Base-by-base conservation (phyloP, 371 early-diverging fungal species). In the Mortierella sp. region DNA sequence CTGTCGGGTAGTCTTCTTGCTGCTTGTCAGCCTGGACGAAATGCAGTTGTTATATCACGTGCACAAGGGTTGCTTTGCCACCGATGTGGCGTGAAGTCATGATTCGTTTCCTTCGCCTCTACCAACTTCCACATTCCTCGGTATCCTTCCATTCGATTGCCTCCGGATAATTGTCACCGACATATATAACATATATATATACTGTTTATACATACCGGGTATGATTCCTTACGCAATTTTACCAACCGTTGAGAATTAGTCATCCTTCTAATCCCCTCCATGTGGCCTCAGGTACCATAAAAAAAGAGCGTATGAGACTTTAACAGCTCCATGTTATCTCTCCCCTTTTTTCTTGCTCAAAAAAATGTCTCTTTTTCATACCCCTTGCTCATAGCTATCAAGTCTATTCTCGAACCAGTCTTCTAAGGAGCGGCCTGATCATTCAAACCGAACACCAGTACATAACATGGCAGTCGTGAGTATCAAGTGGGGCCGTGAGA, bases 401-500 rank as follows among this genome's bases (percentile, higher is more conserved):
- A 34, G 37, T 14, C 4, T 34, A 11, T 14, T 32, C 24, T 28
- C 32, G n/a, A 32, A 52, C n/a, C 23, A 9, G 4, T 28, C 14
- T 19, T n/a, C 15, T 4, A 54, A 21, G 14, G 7, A 41, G 14
- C 6, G 4, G 14, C 17, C n/a, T 21, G 21, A 44, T 19, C 44
- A 3, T 19, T 44, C 23, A 3, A 9, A 24, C 23, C 8, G 27
- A 12, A 2, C 49, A 26, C 42, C 6, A 14, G 6, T n/a, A 39
- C 53, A 39, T 47, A 44, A 6, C 30, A 75, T 75, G 75, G 43
- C 60, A 2, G 52, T 48, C 2, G 31, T 75, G 23, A 63, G 52
- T 27, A 56, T 75, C 53, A 68, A 68, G 37, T 75, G 75, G 75
- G 64, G 64, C 23, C 64, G 75, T 0, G 69, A 75, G 42, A 68